phyloP scores from a whole-genome alignment of 2,329 filamentous ascomycete genomes.

The Clonostachys rhizophaga region DNA sequence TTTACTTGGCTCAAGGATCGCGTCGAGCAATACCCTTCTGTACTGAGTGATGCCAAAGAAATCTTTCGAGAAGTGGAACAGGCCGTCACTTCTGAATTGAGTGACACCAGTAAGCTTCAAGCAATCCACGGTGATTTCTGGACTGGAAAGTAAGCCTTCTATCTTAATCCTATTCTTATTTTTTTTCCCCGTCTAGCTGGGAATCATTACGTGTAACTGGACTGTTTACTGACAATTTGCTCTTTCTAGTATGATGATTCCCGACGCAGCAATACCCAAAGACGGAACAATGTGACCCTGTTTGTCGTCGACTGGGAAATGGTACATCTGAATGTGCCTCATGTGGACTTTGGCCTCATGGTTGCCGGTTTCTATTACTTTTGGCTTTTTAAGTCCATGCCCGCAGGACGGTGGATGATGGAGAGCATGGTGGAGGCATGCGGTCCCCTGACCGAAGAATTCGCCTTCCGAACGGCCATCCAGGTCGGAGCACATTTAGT shows the following conservation, averaged over 20 bases:
- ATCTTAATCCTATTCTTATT: too few relatives aligned
- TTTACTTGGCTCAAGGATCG: conserved; percentile 37
- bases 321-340: conserved; percentile 39
- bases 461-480: conserved; percentile 45
- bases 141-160: conserved; percentile 47
- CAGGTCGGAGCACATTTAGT: conserved; percentile 52
- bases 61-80: neutral
- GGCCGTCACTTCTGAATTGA: neutral
- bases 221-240: neutral
- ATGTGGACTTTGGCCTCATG: conserved; percentile 54
- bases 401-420: conserved; percentile 46
- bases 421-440: conserved; percentile 45
- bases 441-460: conserved; percentile 35
- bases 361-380: conserved; percentile 54
- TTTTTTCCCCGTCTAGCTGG: neutral
- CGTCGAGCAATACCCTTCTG: neutral
- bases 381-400: conserved; percentile 46
- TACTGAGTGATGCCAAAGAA: neutral
- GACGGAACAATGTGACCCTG: conserved; percentile 24
- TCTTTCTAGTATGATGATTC: conserved; percentile 38
- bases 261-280: conserved; percentile 21
- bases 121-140: conserved; percentile 59
- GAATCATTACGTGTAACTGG: neutral
- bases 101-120: conserved; percentile 7
- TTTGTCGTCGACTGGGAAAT: conserved; percentile 58